Conservation (phyloP, 768 basidiomycete genomes). For the Boletus edulis region DNA sequence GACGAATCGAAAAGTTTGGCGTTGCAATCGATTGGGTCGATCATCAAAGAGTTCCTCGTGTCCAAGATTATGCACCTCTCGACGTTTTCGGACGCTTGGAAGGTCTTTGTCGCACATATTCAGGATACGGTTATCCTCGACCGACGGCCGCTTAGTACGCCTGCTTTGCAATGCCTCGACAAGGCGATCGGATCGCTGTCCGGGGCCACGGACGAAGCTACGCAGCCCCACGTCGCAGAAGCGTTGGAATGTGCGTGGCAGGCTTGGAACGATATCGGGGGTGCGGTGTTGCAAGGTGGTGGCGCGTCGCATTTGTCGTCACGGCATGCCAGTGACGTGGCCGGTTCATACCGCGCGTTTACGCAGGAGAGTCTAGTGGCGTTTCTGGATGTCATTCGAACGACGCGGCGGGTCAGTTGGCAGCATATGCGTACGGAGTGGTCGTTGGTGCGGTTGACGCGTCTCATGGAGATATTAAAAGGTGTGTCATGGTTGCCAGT, state of each 20-base stretch:
- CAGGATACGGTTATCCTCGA: constrained; percentile 69
- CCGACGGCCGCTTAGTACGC: constrained; percentile 67
- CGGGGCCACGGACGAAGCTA: constrained; percentile 25
- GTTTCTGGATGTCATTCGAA: constrained; percentile 69
- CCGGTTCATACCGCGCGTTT: constrained; percentile 10
- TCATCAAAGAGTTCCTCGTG: constrained; percentile 78
- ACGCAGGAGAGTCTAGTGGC: constrained; percentile 82
- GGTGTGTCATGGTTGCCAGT: constrained; percentile 34
- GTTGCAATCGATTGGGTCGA: constrained; percentile 76
- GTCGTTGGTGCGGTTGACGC: constrained; percentile 58
- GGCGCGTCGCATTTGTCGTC: constrained; percentile 13
- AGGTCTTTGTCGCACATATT: constrained; percentile 69
- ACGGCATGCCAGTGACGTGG: constrained; percentile 1
- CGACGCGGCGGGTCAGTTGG: constrained; percentile 51
- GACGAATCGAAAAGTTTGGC: constrained; percentile 89
- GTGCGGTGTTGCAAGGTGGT: constrained; percentile 39
- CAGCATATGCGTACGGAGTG: constrained; percentile 53
- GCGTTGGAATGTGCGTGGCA: constrained; percentile 68
- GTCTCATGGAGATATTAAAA: constrained; percentile 78
- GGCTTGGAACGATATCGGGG: constrained; percentile 65
- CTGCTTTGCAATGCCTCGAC: constrained; percentile 83
- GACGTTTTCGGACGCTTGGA: constrained; percentile 72
- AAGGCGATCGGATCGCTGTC: constrained; percentile 66
- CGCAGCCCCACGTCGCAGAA: constrained; percentile 40
- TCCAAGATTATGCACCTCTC: constrained; percentile 70